phyloP scores from a whole-genome alignment of 1,139 yeast genomes.

The Yamadazyma dendronema region DNA sequence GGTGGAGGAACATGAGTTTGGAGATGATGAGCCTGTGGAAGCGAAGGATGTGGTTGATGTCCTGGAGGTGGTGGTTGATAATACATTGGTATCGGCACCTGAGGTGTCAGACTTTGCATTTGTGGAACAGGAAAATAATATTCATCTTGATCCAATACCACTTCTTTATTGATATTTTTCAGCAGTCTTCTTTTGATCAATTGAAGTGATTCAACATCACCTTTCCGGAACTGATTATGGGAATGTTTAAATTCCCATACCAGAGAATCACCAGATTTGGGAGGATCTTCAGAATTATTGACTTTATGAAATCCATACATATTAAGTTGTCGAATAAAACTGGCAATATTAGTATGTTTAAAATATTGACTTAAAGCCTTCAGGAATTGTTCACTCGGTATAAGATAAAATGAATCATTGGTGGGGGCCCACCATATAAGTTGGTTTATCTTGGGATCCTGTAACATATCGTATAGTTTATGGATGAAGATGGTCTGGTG shows the following conservation, averaged over 20 bases:
- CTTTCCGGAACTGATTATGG: slow-evolving; percentile 62
- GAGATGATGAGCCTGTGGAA: too few relatives aligned
- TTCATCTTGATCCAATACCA: slow-evolving; percentile 28
- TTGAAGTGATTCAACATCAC: slow-evolving; percentile 57
- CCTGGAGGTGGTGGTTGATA: slow-evolving; percentile 12
- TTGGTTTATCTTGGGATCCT: slow-evolving; percentile 49
- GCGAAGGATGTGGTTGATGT: not conserved
- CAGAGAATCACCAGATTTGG: slow-evolving; percentile 4
- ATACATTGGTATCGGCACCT: slow-evolving; percentile 14
- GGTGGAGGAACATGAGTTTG: not conserved
- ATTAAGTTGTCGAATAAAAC: slow-evolving; percentile 75
- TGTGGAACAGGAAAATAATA: not conserved
- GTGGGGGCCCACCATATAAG: slow-evolving; percentile 44
- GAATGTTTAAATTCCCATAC: slow-evolving; percentile 74
- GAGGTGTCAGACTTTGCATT: slow-evolving; percentile 8
- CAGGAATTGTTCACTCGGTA: slow-evolving; percentile 60
- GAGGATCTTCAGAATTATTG: slow-evolving; percentile 26
- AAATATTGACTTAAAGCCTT: slow-evolving; percentile 62
- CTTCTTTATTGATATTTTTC: slow-evolving; percentile 49
- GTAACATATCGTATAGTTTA: slow-evolving; percentile 62
- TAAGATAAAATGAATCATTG: slow-evolving; percentile 38
- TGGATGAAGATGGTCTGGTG: slow-evolving; percentile 61
- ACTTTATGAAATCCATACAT: slow-evolving; percentile 84
- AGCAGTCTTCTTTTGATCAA: slow-evolving; percentile 65
- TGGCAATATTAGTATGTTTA: slow-evolving; percentile 75